Conservation (phyloP, 257 asterid genomes). For the Fraxinus excelsior region DNA sequence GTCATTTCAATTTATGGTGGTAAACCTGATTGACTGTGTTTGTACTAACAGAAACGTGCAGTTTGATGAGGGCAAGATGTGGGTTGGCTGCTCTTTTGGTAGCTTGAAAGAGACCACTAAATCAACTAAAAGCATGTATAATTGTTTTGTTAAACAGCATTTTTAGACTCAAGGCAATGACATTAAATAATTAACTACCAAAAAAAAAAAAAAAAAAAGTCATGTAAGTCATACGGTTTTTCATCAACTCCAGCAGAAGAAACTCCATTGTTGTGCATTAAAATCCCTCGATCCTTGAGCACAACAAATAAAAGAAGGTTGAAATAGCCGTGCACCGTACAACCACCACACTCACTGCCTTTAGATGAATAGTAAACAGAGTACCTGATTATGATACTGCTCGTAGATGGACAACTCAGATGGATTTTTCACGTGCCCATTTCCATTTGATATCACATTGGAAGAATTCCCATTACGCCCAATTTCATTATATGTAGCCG, state of each 20-base stretch:
- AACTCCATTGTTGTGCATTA: constrained; percentile 50
- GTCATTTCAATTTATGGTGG: not conserved
- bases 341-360: constrained; percentile 1
- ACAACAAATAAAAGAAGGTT: constrained; percentile 27
- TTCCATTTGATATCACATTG: constrained; percentile 45
- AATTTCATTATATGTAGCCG: constrained; percentile 40
- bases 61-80: not conserved
- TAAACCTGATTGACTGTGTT: not conserved
- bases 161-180: not conserved
- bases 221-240: constrained; percentile 55
- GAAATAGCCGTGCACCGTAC: constrained; percentile 27
- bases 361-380: constrained; percentile 14
- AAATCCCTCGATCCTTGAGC: constrained; percentile 53
- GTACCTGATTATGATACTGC: constrained; percentile 73
- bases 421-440: constrained; percentile 45
- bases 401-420: constrained; percentile 84
- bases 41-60: not conserved
- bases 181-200: not conserved
- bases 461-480: constrained; percentile 35
- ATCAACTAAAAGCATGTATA: constrained; percentile 6
- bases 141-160: constrained; percentile 1
- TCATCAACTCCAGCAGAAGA: constrained; percentile 51
- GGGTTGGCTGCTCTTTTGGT: not conserved
- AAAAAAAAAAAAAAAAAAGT: constrained; percentile 19
- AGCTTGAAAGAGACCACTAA: not conserved